phyloP scores from a whole-genome alignment of 2,329 filamentous ascomycete genomes.

The Fusarium sp. region DNA sequence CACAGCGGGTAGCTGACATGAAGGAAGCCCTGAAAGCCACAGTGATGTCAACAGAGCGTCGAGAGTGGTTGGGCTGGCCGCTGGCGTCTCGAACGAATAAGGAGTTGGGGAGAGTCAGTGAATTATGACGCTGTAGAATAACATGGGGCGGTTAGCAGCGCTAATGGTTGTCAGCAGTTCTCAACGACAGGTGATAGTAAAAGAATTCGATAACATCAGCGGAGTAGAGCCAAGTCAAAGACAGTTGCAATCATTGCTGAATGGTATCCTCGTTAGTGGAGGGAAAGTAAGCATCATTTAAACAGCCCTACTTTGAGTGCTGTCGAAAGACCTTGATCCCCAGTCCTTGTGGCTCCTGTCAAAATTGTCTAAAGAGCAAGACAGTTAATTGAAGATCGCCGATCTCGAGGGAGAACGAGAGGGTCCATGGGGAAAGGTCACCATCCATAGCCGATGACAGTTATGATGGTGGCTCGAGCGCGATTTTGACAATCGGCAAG shows the following conservation, averaged over 20 bases:
- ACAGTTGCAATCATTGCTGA: background rate
- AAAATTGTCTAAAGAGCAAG: slow-evolving; percentile 16
- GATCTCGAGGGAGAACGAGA: slow-evolving; percentile 38
- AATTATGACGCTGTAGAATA: slow-evolving; percentile 21
- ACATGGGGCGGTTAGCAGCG: slow-evolving; percentile 15
- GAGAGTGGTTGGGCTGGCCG: slow-evolving; percentile 34
- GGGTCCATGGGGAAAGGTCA: slow-evolving; percentile 23
- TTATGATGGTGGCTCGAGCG: slow-evolving; percentile 33
- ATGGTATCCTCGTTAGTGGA: slow-evolving; percentile 1
- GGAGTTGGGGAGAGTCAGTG: slow-evolving; percentile 30
- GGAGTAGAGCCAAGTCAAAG: background rate
- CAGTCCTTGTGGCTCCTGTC: slow-evolving; percentile 16
- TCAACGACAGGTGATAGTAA: background rate
- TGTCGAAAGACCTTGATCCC: slow-evolving; percentile 6
- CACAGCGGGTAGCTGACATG: slow-evolving; percentile 9
- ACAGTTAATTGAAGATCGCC: slow-evolving; percentile 33
- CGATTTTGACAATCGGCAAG: slow-evolving; percentile 11
- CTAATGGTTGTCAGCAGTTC: background rate
- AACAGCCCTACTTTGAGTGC: slow-evolving; percentile 14
- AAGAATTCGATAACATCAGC: background rate
- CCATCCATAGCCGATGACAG: slow-evolving; percentile 12
- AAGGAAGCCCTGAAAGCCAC: slow-evolving; percentile 26
- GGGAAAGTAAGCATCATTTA: slow-evolving; percentile 5
- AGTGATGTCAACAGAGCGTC: slow-evolving; percentile 43
- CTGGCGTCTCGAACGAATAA: slow-evolving; percentile 38